Base-by-base conservation (phyloP, 164 flowering plant genomes). In the Magnolia officinalis region DNA sequence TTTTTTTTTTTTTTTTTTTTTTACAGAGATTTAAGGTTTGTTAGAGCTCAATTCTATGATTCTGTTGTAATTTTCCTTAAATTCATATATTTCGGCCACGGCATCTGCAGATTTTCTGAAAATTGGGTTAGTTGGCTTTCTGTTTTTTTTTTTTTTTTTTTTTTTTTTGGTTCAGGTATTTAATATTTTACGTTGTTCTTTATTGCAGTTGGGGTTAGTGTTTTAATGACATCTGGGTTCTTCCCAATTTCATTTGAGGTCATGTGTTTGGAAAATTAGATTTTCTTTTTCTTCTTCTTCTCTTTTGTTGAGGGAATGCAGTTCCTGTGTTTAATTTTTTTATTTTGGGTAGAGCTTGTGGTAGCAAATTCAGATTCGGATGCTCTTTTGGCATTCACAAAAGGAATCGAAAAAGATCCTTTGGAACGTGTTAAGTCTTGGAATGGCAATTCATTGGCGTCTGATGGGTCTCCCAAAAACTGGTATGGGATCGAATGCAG, bases 401-500 rank as follows among this genome's bases (percentile, higher is more conserved):
- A 64, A 74, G 76, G 76, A 14, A 74, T 74, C 2, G n/a, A 75
- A 74, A 72, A 74, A 73, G 92, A 89, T 75, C 85, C 89, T 45
- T 76, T 80, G 0, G 85, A 82, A 58, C 63, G 81, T 78, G 69
- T 85, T 72, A 70, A 75, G 18, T 81, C 96, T 67, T 90, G 96
- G 96, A 80, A 83, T 76, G 79, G 85, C 24, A 85, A 85, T 61
- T 81, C 90, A 51, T 21, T 85, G 52, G 79, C 80, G 59, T 82
- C 92, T 37, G 83, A 86, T 85, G 88, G 88, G 19, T 90, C 90
- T 69, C 94, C 91, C 9, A 61, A 76, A 6, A 79, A 82, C 49
- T 92, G 94, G 94, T 86, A 51, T 79, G 96, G 96, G 9, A 80
- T 92, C 2, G 68, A 58, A 64, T 90, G 94, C 67, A 75, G 4